Conservation (phyloP, 73 alveolate genomes). For the Paramecium caudatum region DNA sequence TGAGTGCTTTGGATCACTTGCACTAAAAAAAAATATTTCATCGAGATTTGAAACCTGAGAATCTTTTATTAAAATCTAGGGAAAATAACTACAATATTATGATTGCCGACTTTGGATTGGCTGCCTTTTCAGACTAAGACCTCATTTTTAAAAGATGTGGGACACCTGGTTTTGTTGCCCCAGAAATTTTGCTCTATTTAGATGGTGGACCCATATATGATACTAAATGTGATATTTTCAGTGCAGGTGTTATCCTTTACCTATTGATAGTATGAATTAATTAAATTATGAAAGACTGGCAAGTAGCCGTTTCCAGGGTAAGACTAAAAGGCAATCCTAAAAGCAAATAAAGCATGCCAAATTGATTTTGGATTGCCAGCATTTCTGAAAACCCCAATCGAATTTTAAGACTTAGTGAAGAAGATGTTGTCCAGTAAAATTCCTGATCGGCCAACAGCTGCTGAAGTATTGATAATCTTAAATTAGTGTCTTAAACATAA, state of each 20-base stretch:
- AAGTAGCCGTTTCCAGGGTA: constrained; percentile 72
- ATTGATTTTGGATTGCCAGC: constrained; percentile 72
- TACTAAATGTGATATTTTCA: constrained; percentile 58
- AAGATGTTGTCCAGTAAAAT: constrained; percentile 9
- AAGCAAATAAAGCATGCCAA: constrained; percentile 74
- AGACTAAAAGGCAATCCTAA: constrained; percentile 65
- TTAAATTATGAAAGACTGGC: constrained; percentile 39
- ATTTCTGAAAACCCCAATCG: constrained; percentile 51
- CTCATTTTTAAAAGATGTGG: constrained; percentile 68
- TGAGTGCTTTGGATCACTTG: constrained; percentile 68
- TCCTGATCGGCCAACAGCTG: constrained; percentile 50
- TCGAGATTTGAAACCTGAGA: constrained; percentile 73
- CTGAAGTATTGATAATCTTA: constrained; percentile 34
- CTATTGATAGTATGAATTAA: background rate
- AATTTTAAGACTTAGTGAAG: constrained; percentile 58
- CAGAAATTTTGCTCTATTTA: constrained; percentile 54
- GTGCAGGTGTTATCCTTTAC: constrained; percentile 68
- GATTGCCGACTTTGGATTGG: constrained; percentile 69
- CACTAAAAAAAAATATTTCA: constrained; percentile 48
- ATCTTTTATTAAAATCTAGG: constrained; percentile 34
- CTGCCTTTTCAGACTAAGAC: constrained; percentile 54
- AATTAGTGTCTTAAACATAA: constrained; percentile 74
- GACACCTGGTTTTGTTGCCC: constrained; percentile 71
- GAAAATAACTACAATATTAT: constrained; percentile 68
- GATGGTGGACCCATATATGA: constrained; percentile 66